Evolutionary conservation across 441 rosid genomes (phyloP), one percentile per base, ranked within the genome.

Genomic region (Pelargonium cotyledonis): DNA sequence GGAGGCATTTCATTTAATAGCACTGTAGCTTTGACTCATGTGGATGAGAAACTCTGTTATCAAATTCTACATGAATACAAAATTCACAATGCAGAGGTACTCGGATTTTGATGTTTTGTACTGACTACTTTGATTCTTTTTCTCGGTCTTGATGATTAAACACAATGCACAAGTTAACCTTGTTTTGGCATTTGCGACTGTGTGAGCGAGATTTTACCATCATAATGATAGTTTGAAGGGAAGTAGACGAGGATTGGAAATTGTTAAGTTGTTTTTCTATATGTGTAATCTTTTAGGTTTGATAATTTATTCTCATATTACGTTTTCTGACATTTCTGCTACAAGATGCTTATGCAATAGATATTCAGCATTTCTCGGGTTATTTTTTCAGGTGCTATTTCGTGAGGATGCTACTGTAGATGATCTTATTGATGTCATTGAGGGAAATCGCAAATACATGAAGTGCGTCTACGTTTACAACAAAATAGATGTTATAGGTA

Each of bases 391-490:
- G 99, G 73, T 92, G 29, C 92, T 95, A 66, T 95, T 95, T 72
- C 97, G 96, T 38, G 99, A 95, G 89, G 89, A 95, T 81, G 98
- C 99, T 68, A 92, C 97, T 19, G 96, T 90, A 74, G 99, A 92
- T 88, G 99, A 95, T 80, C 85, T 95, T 64, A 95, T 95, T 40
- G 98, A 92, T 80, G 98, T 95, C 71, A 89, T 92, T 53, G 99
- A 95, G 80, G 98, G 98, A 78, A 95, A 95, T 72, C 91, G 97
- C 61, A 95, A 90, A 78, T 92, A 95, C 82, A 92, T 92, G 80
- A 92, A 95, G 78, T 95, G 99, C 70, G 74, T 92, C 46, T 95
- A 95, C 73, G 99, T 95, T 74, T 95, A 95, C 82, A 95, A 92
- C 85, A 95, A 95, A 83, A 95, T 95, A 65, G 99, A 95, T 74